Base-by-base conservation (phyloP, 352 stramenopile genomes). In the Phytophthora sansomeana region DNA sequence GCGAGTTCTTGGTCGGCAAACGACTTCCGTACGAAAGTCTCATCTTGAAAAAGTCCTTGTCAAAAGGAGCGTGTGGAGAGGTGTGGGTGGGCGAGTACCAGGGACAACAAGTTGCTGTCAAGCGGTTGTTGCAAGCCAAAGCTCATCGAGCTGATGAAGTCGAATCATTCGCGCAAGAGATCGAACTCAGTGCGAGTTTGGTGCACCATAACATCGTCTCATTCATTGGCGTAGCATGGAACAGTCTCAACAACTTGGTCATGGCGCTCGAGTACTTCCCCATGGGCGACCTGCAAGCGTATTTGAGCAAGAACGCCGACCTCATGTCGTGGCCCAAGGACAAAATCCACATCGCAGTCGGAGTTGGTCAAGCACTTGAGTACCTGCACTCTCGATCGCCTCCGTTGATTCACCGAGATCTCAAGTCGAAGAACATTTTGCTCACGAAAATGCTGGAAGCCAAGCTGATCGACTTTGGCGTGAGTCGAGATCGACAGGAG, bases 361-460 rank as follows among this genome's bases (percentile, higher is more conserved):
- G 73, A 33, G 52, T 83, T 1, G 62, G 63, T 4, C 48, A 42
- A 1, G 78, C 73, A 5, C 53, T 87, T 4, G 54, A 76, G 21
- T 84, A 77, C 58, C 43, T 72, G 17, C 73, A 74, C 58, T 43
- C 16, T 6, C 69, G 61, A 21, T 43, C 66, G 2, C 59, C 69
- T 24, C 57, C 64, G 7, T 47, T 82, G 26, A 74, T 73, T 32
- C 59, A 79, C 58, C 67, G 79, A 33, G 56, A 79, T 41, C 28
- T 79, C 52, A 70, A 85, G 53, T 77, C 75, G 5, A 75, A 81
- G n/a, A 89, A 82, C 30, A 78, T 88, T 33, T 73, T 96, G 19
- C 65, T 97, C 26, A 89, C 91, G n/a, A 77, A 51, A 5, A 38
- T 75, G 10, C 70, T 91, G 2, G 74, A 92, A 41, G 77, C 93